These are phyloP conservation scores for Pleurotus platypus DNA, from an alignment of 768 basidiomycete species.

Conservation along the genomic window DNA sequence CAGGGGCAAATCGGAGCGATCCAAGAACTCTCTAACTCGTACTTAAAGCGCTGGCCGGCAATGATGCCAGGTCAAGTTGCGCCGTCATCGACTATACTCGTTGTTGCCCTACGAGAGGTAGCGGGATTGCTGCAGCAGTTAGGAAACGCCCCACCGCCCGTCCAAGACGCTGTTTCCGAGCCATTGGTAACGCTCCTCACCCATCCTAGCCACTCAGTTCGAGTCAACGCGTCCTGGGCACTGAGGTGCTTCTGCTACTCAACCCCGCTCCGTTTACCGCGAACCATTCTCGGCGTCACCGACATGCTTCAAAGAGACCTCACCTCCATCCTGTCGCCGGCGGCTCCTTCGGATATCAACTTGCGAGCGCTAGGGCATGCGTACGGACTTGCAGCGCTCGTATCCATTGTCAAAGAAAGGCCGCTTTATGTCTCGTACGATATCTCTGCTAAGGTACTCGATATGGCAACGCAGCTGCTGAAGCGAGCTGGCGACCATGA, in stretches of 20 bases:
- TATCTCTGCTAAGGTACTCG: constrained; percentile 84
- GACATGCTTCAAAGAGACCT: constrained; percentile 86
- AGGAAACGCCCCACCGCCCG: constrained; percentile 87
- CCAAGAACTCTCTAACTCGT: constrained; percentile 76
- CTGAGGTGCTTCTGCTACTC: constrained; percentile 89
- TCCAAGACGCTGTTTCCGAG: constrained; percentile 86
- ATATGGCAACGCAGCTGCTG: constrained; percentile 85
- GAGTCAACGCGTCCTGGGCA: constrained; percentile 83
- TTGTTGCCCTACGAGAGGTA: constrained; percentile 77
- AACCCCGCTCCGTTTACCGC: constrained; percentile 81
- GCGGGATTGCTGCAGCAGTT: constrained; percentile 84
- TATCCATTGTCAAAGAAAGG: constrained; percentile 80
- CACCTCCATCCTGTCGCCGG: constrained; percentile 64
- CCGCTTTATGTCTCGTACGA: constrained; percentile 96
- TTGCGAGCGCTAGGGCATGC: constrained; percentile 81
- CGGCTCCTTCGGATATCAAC: constrained; percentile 66
- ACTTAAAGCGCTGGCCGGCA: constrained; percentile 89
- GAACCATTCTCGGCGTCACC: constrained; percentile 70
- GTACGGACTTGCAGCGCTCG: constrained; percentile 83
- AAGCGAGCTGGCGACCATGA: constrained; percentile 92
- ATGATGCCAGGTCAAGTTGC: constrained; percentile 83
- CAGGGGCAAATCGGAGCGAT: constrained; percentile 92
- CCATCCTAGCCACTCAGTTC: constrained; percentile 86
- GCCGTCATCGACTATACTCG: constrained; percentile 63
- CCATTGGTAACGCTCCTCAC: constrained; percentile 81